Conservation (phyloP, 108 stramenopile species). For the Cylindrotheca closterium region DNA sequence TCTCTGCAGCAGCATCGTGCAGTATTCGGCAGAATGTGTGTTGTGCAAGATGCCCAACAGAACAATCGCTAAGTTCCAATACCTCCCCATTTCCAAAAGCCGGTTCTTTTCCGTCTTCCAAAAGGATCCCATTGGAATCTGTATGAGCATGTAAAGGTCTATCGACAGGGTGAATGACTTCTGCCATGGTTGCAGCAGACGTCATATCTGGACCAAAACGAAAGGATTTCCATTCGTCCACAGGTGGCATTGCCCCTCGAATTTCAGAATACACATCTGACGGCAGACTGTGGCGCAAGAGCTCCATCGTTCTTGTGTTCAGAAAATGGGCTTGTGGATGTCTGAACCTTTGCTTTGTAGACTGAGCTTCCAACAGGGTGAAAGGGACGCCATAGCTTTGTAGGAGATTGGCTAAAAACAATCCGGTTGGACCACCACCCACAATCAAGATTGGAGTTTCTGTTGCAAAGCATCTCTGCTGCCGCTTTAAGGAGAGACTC, state of each 20-base stretch:
- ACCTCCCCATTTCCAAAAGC: neutral
- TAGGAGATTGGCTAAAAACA: constrained; percentile 66
- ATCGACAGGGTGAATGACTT: constrained; percentile 73
- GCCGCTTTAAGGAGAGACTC: no score
- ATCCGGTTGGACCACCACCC: constrained; percentile 80
- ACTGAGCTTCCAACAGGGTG: constrained; percentile 59
- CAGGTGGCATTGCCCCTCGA: constrained; percentile 52
- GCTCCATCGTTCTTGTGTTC: constrained; percentile 92
- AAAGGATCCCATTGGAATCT: constrained; percentile 56
- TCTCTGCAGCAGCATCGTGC: constrained; percentile 26
- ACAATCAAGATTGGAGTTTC: constrained; percentile 54
- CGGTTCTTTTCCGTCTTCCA: neutral
- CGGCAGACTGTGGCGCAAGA: constrained; percentile 52
- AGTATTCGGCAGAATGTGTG: constrained; percentile 54
- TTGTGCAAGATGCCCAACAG: constrained; percentile 61
- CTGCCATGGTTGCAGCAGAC: constrained; percentile 41
- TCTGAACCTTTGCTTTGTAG: constrained; percentile 36
- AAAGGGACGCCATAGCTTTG: constrained; percentile 52
- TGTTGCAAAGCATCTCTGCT: neutral
- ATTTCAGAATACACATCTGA: constrained; percentile 38
- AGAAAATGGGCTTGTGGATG: constrained; percentile 96
- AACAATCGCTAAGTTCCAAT: constrained; percentile 33
- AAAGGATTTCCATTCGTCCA: constrained; percentile 70
- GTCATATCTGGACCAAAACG: constrained; percentile 66
- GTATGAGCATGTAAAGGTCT: constrained; percentile 34